Conservation (phyloP, 495 filamentous ascomycete genomes). For the Tuber brumale region DNA sequence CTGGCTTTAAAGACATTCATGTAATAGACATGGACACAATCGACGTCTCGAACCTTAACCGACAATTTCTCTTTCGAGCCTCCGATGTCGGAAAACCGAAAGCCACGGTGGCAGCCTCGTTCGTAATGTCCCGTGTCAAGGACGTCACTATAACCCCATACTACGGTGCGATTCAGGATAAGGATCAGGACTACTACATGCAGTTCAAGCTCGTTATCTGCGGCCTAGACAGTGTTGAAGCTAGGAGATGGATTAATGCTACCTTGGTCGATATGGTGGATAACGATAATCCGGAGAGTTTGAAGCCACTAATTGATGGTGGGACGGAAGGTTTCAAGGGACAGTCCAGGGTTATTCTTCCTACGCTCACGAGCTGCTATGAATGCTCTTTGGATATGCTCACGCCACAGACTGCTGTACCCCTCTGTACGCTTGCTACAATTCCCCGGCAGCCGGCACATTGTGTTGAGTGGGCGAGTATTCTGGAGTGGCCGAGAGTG, state of each 20-base stretch:
- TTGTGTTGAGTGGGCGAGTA: constrained; percentile 98
- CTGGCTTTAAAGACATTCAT: constrained; percentile 93
- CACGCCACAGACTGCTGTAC: constrained; percentile 84
- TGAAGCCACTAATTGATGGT: constrained; percentile 92
- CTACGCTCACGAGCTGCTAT: constrained; percentile 87
- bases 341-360: constrained; percentile 85
- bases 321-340: constrained; percentile 99
- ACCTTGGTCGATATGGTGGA: constrained; percentile 87
- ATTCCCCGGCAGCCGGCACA: constrained; percentile 97
- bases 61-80: constrained; percentile 93
- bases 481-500: constrained; percentile 64
- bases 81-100: constrained; percentile 89
- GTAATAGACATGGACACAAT: constrained; percentile 99
- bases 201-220: constrained; percentile 91
- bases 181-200: constrained; percentile 96
- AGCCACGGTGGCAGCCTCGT: constrained; percentile 83
- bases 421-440: constrained; percentile 91
- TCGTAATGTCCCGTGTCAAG: constrained; percentile 80
- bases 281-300: constrained; percentile 59
- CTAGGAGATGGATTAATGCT: constrained; percentile 95
- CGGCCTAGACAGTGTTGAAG: constrained; percentile 96
- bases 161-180: constrained; percentile 93
- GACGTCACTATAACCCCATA: constrained; percentile 89
- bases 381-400: constrained; percentile 99
- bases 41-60: constrained; percentile 95